Conservation (phyloP, 2,329 filamentous ascomycete species). For the Ophiosphaerella narmari region DNA sequence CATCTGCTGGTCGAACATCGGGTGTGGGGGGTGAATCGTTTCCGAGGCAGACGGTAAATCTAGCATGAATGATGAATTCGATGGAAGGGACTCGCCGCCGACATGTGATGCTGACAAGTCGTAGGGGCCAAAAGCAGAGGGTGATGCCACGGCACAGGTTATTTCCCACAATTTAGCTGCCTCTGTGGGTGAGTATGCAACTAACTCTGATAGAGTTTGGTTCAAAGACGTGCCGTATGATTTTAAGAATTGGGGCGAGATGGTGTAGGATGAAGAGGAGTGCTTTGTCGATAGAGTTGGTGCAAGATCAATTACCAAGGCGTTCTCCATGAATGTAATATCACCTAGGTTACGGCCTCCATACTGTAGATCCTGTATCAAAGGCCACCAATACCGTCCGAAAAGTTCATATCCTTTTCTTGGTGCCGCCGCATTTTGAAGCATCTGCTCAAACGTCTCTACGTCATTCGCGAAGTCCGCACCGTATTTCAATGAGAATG, state of each 20-base stretch:
- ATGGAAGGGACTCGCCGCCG: no score
- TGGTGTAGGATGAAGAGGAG: not conserved
- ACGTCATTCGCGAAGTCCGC: not conserved
- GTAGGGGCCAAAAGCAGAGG: no score
- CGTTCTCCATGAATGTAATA: constrained; percentile 17
- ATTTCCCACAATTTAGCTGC: no score
- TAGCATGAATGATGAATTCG: no score
- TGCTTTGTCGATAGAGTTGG: not conserved
- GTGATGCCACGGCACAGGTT: no score
- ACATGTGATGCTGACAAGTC: no score
- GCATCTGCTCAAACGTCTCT: constrained; percentile 3
- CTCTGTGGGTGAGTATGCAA: no score
- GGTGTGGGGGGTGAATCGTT: no score
- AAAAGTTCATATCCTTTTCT: constrained; percentile 2
- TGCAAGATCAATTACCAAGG: constrained; percentile 9
- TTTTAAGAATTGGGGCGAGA: not conserved
- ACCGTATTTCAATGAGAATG: constrained; percentile 4
- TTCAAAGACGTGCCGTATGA: not conserved
- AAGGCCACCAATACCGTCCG: constrained; percentile 11
- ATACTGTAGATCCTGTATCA: not conserved
- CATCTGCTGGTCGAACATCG: no score
- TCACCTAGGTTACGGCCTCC: not conserved
- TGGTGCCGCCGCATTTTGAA: not conserved
- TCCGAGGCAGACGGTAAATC: no score
- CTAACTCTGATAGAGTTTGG: no score